A percentile compares a stretch with the other conserved stretches of the same genome.
Conservation (phyloP, 371 early-diverging fungal genomes). For the Capniomyces stellatus region DNA sequence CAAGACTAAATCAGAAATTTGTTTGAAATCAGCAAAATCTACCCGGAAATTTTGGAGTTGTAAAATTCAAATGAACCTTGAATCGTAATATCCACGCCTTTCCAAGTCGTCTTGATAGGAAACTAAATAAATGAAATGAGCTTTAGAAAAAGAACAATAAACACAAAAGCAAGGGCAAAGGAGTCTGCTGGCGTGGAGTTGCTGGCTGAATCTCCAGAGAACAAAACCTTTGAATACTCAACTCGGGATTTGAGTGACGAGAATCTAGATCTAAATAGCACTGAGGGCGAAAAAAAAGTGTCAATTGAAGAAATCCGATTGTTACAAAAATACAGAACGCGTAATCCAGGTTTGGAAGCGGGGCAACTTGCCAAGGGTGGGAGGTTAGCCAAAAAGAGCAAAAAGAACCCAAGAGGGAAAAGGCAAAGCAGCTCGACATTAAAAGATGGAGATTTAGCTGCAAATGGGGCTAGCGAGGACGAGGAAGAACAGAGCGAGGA, state of each 20-base stretch:
- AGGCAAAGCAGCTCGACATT: background rate
- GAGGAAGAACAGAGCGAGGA: background rate
- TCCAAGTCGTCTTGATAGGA: too few species aligned
- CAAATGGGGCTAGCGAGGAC: background rate
- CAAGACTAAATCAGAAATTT: too few species aligned
- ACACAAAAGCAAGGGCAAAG: background rate
- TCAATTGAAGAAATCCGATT: background rate
- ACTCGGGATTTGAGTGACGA: background rate
- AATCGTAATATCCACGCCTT: too few species aligned
- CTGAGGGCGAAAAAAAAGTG: background rate
- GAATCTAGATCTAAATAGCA: conserved; percentile 12
- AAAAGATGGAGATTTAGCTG: background rate
- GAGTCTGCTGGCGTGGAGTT: background rate
- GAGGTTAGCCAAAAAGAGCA: conserved; percentile 1
- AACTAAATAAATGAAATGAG: too few species aligned
- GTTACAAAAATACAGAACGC: background rate
- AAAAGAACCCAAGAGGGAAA: background rate
- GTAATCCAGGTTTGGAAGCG: conserved; percentile 1
- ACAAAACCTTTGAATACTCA: background rate
- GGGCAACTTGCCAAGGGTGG: conserved; percentile 5
- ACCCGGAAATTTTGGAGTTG: too few species aligned
- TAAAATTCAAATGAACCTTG: too few species aligned
- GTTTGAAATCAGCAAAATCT: too few species aligned
- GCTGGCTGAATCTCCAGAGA: background rate
- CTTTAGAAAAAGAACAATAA: background rate